Evolutionary conservation across 1,139 yeast species (phyloP), one percentile per base, ranked within the genome.

Genomic region (Zygotorulaspora mrakii): DNA sequence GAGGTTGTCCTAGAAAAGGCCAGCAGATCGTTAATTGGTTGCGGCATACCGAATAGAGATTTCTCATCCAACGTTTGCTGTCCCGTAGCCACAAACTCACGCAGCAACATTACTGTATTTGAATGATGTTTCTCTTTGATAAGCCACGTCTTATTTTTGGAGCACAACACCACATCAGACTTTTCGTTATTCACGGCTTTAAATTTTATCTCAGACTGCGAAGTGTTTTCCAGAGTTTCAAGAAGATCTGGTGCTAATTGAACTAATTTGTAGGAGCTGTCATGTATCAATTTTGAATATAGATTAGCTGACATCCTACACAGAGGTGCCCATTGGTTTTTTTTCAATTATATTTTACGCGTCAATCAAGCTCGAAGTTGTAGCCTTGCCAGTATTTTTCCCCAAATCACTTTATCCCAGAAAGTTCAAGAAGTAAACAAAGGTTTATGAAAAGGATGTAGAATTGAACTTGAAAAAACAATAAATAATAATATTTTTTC

Each of bases 51-150:
- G 42, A 55, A 47, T 6, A 48, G 27, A 5, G 39, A 39, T 6
- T 39, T 46, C 23, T 69, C 65, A 13, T 42, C 46, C 11, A 29
- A 29, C n/a, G 37, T 11, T 7, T 34, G 16, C n/a, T 33, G 43
- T 6, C 39, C 40, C 25, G 43, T 49, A 1, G 60, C 57, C 3
- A 43, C 43, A 40, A 53, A 55, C 26, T 52, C 56, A 17, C 45
- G 45, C 59, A 78, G 62, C 23, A 88, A 52, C 51, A 87, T 61
- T 9, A 84, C 79, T 1, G 94, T 75, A 59, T 89, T 88, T 7
- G 96, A 84, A 61, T 89, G 96, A 58, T 86, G 85, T 70, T 85
- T 81, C 53, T 83, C 89, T 34, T 89, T 71, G 14, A 88, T 57
- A 40, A 69, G 69, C 74, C 77, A 87, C 0, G 95, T 82, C 40